A percentile compares a stretch with the other conserved stretches of the same genome.
phyloP scores from a whole-genome alignment of 164 flowering plant genomes.

The Umbilicus rupestris region DNA sequence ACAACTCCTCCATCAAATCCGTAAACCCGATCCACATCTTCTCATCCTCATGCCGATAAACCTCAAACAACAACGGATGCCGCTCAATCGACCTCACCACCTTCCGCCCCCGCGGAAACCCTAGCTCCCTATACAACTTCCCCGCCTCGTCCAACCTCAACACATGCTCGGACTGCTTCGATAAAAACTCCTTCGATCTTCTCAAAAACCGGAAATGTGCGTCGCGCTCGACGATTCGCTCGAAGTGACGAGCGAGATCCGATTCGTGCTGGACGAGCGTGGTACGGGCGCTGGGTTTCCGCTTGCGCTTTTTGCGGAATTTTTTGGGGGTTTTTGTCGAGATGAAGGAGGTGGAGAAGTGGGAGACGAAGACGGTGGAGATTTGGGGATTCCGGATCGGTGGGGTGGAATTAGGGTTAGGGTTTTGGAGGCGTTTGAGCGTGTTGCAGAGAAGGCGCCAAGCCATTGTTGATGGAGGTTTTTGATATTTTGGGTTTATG shows the following conservation, averaged over 20 bases:
- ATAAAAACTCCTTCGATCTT: conserved; percentile 45
- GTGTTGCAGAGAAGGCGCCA: conserved; percentile 24
- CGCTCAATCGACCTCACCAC: conserved; percentile 36
- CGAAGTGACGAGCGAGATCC: conserved; percentile 36
- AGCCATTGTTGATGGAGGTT: conserved; percentile 26
- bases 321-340: conserved; percentile 57
- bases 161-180: conserved; percentile 51
- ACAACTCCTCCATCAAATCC: conserved; percentile 50
- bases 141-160: conserved; percentile 73
- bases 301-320: conserved; percentile 36
- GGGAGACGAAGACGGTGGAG: conserved; percentile 11
- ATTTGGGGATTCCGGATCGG: not conserved
- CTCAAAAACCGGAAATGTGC: conserved; percentile 45
- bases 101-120: conserved; percentile 82
- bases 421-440: conserved; percentile 18
- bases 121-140: conserved; percentile 63
- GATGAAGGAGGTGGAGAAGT: conserved; percentile 65
- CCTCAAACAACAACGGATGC: conserved; percentile 49
- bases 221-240: conserved; percentile 46
- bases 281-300: conserved; percentile 47
- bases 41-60: conserved; percentile 56
- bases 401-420: conserved; percentile 15
- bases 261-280: conserved; percentile 42
- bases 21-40: conserved; percentile 82
- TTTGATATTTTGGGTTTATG: not conserved